A percentile compares a stretch with the other conserved stretches of the same genome.
phyloP scores from a whole-genome alignment of 129 eudicot genomes.

The Lactuca saligna region DNA sequence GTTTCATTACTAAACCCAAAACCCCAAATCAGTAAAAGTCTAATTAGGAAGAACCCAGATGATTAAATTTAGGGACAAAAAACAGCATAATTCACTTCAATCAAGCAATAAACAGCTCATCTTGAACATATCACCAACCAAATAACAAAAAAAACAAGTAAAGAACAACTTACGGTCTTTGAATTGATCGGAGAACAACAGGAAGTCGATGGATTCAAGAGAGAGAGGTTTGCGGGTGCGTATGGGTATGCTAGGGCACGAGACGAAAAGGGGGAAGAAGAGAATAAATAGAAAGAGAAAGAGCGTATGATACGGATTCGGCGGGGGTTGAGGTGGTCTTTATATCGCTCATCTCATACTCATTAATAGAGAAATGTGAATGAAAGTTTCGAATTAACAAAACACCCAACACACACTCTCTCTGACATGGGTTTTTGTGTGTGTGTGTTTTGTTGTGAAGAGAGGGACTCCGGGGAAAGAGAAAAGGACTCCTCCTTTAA shows the following conservation, averaged over 20 bases:
- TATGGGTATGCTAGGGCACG: slow-evolving; percentile 13
- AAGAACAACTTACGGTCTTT: slow-evolving; percentile 17
- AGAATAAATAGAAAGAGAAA: neutral
- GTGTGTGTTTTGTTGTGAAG: slow-evolving; percentile 21
- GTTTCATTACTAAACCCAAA: slow-evolving; percentile 23
- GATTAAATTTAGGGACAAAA: neutral
- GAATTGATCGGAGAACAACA: neutral
- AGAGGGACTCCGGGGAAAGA: slow-evolving; percentile 15
- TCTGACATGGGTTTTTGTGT: slow-evolving; percentile 42
- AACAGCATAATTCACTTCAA: slow-evolving; percentile 10
- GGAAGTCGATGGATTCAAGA: slow-evolving; percentile 4
- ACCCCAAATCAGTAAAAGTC: slow-evolving; percentile 24
- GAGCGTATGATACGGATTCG: slow-evolving; percentile 32
- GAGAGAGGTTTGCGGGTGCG: slow-evolving; percentile 9
- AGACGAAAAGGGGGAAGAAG: slow-evolving; percentile 4
- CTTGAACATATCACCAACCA: slow-evolving; percentile 16
- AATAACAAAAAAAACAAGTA: neutral
- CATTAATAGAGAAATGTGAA: slow-evolving; percentile 15
- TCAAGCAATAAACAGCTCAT: slow-evolving; percentile 25
- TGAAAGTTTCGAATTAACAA: slow-evolving; percentile 40
- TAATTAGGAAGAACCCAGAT: neutral
- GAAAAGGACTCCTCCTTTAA: slow-evolving; percentile 27
- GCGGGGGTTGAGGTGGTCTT: neutral
- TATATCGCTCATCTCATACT: slow-evolving; percentile 11
- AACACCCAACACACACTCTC: slow-evolving; percentile 31